A percentile compares a stretch with the other conserved stretches of the same genome.
Evolutionary conservation across 139 green algal genomes (phyloP).

Genomic region (Medakamo hakoo): DNA sequence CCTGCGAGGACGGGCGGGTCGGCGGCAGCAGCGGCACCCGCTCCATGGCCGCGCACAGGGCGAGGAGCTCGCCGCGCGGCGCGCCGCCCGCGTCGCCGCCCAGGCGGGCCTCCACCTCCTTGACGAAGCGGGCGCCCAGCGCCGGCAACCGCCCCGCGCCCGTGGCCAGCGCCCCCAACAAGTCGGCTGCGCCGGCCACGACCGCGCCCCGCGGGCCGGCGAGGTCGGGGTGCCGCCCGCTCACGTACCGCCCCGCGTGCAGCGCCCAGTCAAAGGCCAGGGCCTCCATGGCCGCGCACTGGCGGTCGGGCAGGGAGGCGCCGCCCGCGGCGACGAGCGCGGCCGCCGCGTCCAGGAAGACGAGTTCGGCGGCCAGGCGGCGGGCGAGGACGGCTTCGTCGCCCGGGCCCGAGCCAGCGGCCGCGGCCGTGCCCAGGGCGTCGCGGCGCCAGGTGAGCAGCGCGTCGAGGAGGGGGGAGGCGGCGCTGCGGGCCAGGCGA

Average conservation of each 20-base stretch:
- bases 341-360: constrained; percentile 35
- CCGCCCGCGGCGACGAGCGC: constrained; percentile 18
- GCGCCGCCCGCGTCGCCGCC: neutral
- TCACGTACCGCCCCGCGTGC: constrained; percentile 23
- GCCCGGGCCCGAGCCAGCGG: neutral
- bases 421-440: neutral
- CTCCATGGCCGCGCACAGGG: neutral
- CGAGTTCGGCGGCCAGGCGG: constrained; percentile 32
- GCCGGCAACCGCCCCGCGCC: neutral
- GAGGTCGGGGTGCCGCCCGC: neutral
- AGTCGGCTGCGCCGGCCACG: neutral
- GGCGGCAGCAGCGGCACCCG: neutral
- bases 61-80: neutral
- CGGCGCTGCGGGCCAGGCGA: constrained; percentile 2
- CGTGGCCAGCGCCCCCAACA: neutral
- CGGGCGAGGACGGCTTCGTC: neutral
- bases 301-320: constrained; percentile 8
- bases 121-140: neutral
- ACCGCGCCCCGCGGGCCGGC: constrained; percentile 7
- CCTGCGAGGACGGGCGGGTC: neutral
- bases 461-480: constrained; percentile 10
- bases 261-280: constrained; percentile 29
- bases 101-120: neutral
- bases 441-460: constrained; percentile 18
- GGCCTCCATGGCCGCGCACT: constrained; percentile 12